Evolutionary conservation across 441 rosid species (phyloP), one percentile per base, ranked within the genome.

Genomic region (Jatropha multifida): DNA sequence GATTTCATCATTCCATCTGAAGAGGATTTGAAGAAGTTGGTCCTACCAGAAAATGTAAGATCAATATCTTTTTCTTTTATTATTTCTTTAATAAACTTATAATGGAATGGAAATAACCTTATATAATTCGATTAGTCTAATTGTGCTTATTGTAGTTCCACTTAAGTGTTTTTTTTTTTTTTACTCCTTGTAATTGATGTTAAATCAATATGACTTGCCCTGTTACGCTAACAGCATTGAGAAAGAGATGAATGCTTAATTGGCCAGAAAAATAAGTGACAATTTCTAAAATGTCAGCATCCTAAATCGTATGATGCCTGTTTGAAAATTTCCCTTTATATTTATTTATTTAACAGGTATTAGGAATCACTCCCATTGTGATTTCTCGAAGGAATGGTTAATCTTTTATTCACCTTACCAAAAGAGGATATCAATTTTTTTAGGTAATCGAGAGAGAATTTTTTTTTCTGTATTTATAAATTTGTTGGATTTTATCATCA

Each of bases 11-110:
- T 88, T 83, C 97, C 99, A 72, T 76, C 96, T 61, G 98, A 95
- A 85, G 92, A 90, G 83, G 96, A 90, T 64, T 80, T 91, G 79
- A 90, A 92, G 83, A 90, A 89, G 81, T 69, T 93, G 80, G 96
- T 88, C 80, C 83, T 86, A 65, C 96, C 96, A 52, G 98, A 95
- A 86, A 91, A 93, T 79, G 99, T 93, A 80, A 90, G 97, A 84
- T 78, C 71, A 44, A 1, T 71, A 74, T 75, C 41, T 66, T 67
- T 23, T 26, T 23, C 15, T 12, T 71, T 66, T 54, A 3, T 54
- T 58, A n/a, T 58, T 20, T 58, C 23, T 20, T n/a, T 20, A 56
- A n/a, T 56, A 17, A 20, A 56, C 61, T 20, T 56, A 7, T 20
- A 20, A 56, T 56, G 61, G 27, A 8, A 20, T 56, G 61, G 27